phyloP scores from a whole-genome alignment of 192 early-diverging fungal genomes.

The Rhizoclosmatium sp. region DNA sequence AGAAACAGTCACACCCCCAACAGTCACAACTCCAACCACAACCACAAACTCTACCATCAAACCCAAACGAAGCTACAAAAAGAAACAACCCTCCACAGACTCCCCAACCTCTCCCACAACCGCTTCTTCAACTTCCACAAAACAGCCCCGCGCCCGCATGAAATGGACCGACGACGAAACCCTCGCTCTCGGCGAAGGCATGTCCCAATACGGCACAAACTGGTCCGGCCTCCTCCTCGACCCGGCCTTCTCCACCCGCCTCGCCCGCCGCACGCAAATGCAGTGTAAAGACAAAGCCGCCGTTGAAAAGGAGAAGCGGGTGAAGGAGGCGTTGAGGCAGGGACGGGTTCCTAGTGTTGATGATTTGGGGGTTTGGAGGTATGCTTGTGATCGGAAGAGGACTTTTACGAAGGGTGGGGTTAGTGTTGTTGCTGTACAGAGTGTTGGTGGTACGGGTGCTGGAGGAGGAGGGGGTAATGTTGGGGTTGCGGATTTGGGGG shows the following conservation, averaged over 20 bases:
- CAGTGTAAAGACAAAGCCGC: slow-evolving; percentile 44
- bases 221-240: slow-evolving; percentile 34
- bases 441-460: neutral
- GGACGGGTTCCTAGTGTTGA: slow-evolving; percentile 30
- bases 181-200: slow-evolving; percentile 32
- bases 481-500: neutral
- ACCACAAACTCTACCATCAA: neutral
- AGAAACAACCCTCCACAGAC: neutral
- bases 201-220: slow-evolving; percentile 37
- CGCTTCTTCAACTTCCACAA: neutral
- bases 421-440: neutral
- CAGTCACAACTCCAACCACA: slow-evolving; percentile 1
- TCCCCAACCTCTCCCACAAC: no score
- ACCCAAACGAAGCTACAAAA: neutral
- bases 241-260: neutral
- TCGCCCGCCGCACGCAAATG: slow-evolving; percentile 28
- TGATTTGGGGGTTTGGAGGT: slow-evolving; percentile 40
- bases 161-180: slow-evolving; percentile 25
- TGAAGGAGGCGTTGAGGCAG: slow-evolving; percentile 24
- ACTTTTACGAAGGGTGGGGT: slow-evolving; percentile 7
- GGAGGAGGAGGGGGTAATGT: neutral
- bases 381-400: slow-evolving; percentile 43
- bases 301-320: slow-evolving; percentile 38
- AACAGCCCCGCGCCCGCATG: slow-evolving; percentile 4
- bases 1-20: neutral